Base-by-base conservation (phyloP, 768 basidiomycete genomes). In the Macrolepiota dolichaula region DNA sequence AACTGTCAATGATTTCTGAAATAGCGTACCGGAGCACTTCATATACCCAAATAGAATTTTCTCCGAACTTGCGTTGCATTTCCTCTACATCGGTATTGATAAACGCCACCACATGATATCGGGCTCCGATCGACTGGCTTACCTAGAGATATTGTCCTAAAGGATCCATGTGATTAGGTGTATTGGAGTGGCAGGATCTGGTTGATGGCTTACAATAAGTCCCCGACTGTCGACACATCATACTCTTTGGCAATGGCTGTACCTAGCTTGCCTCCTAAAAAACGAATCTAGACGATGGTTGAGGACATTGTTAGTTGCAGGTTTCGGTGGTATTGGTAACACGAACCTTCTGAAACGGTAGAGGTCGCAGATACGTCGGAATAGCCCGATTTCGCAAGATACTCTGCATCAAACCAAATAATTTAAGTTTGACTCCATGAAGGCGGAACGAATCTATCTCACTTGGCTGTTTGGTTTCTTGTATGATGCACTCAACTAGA, bases 261-360 rank as follows among this genome's bases (percentile, higher is more conserved):
- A 1, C 97, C 97, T 0, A 98, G 83, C 73, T 98, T 99, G 15
- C 97, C 97, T 2, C 97, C 97, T 0, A 99, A 78, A 66, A 92
- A 93, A 11, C 97, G 85, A 69, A 99, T 98, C 93, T 95, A 66
- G 32, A 27, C 36, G 19, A 25, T 24, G 13, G 42, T 22, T 24
- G 40, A 40, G 19, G 53, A 49, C 17, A 44, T n/a, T 7, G 19
- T 19, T 44, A 44, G 42, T 19, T 10, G 42, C 4, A n/a, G 19
- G 42, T 27, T 36, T 44, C 61, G 25, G 11, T 12, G 47, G 25
- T 58, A 57, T 40, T 5, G 29, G 51, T 13, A 50, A 46, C 35
- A 32, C 69, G 49, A 63, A 87, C 91, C 81, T 94, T 94, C 63
- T 92, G 92, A 68, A 98, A 98, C n/a, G 83, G 77, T 72, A 98